Percentiles rank a stretch among this genome's conserved stretches.
These are phyloP conservation scores for Alternaria sp. DNA, from an alignment of 2,329 filamentous ascomycete species.

Conservation along the genomic window DNA sequence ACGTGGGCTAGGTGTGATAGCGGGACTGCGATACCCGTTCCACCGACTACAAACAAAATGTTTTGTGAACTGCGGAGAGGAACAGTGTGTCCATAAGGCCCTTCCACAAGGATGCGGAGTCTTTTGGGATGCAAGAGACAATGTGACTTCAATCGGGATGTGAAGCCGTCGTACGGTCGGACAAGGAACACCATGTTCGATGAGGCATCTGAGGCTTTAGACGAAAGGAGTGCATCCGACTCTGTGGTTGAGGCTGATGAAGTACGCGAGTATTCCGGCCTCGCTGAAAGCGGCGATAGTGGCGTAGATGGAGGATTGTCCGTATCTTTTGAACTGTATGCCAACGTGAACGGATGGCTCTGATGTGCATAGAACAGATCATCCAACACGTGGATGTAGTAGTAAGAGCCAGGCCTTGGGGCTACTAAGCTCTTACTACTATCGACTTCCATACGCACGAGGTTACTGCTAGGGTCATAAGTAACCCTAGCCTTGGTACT, in stretches of 20 bases:
- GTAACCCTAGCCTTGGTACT: constrained; percentile 49
- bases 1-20: constrained; percentile 37
- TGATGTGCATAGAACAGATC: constrained; percentile 54
- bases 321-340: constrained; percentile 23
- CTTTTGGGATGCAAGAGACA: constrained; percentile 29
- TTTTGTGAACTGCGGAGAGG: constrained; percentile 52
- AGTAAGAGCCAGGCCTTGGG: constrained; percentile 57
- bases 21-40: constrained; percentile 44
- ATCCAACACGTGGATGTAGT: constrained; percentile 57
- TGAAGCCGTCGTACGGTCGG: constrained; percentile 60
- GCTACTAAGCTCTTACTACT: constrained; percentile 42
- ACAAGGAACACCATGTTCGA: constrained; percentile 55
- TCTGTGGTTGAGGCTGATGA: constrained; percentile 27
- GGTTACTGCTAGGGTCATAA: constrained; percentile 54
- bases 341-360: constrained; percentile 57
- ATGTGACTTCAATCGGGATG: constrained; percentile 49
- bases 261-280: constrained; percentile 12
- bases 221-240: constrained; percentile 38
- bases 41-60: constrained; percentile 47
- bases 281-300: constrained; percentile 15
- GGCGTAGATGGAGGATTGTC: background rate
- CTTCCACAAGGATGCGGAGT: constrained; percentile 56
- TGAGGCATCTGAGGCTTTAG: background rate
- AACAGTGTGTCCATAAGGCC: constrained; percentile 56
- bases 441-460: constrained; percentile 56